These are phyloP conservation scores for Fusarium fujikuroi DNA, from an alignment of 2,329 filamentous ascomycete genomes.

Conservation along the genomic window DNA sequence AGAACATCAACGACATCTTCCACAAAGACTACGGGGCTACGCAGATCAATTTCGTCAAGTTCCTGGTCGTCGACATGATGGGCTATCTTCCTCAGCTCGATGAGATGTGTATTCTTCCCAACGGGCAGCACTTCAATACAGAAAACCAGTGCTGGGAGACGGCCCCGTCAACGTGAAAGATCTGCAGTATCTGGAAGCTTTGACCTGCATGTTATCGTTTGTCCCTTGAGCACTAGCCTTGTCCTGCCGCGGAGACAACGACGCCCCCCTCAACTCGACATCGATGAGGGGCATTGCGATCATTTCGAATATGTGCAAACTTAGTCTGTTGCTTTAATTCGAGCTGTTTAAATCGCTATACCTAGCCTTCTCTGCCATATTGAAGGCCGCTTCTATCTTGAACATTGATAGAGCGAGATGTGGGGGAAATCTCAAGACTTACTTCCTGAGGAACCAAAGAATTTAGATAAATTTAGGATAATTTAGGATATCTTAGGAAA, in stretches of 20 bases:
- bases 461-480: background rate
- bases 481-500: background rate
- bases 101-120: background rate
- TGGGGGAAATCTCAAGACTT: background rate
- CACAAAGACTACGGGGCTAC: fast-evolving
- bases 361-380: background rate
- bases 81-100: background rate
- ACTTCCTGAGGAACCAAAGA: background rate
- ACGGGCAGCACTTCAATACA: background rate
- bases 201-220: background rate
- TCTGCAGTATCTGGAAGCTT: fast-evolving
- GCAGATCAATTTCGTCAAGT: background rate
- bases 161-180: background rate
- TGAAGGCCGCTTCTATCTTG: background rate
- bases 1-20: background rate
- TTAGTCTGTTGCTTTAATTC: background rate
- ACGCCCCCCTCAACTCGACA: background rate
- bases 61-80: background rate
- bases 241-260: background rate
- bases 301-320: background rate
- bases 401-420: background rate
- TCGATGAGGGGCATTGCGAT: background rate
- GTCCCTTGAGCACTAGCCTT: background rate
- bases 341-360: background rate
- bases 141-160: background rate